Conservation (phyloP, 345 rosid genomes). For the Salix brachista region DNA sequence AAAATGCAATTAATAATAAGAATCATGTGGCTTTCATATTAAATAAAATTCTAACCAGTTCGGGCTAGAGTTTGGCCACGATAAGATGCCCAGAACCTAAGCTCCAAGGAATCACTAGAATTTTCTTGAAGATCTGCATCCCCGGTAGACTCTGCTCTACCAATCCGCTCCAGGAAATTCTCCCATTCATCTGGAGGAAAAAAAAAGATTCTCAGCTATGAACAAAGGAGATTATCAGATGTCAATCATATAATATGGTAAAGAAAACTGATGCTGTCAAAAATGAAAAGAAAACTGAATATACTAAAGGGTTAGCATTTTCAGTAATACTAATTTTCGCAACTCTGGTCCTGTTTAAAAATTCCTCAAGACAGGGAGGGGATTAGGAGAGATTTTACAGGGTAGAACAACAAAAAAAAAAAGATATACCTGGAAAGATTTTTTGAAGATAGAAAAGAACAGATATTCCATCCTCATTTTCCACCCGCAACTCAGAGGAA, state of each 20-base stretch:
- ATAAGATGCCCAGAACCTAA: slow-evolving; percentile 96
- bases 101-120: slow-evolving; percentile 81
- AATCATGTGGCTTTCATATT: background rate
- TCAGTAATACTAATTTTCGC: background rate
- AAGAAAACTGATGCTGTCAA: background rate
- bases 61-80: slow-evolving; percentile 97
- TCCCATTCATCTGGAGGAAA: slow-evolving; percentile 85
- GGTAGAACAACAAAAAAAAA: slow-evolving; percentile 5
- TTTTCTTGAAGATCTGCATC: slow-evolving; percentile 72
- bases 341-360: background rate
- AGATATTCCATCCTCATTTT: slow-evolving; percentile 99
- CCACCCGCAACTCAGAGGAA: slow-evolving; percentile 73
- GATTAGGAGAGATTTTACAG: background rate
- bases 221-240: slow-evolving; percentile 1
- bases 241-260: background rate
- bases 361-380: background rate
- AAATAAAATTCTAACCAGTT: slow-evolving; percentile 53
- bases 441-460: slow-evolving; percentile 96
- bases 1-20: background rate
- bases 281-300: background rate
- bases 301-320: background rate
- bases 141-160: slow-evolving; percentile 59
- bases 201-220: slow-evolving; percentile 5
- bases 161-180: slow-evolving; percentile 90
- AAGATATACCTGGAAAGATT: slow-evolving; percentile 77